These are phyloP conservation scores for Viola odorata DNA, from an alignment of 345 rosid genomes.

Conservation along the genomic window DNA sequence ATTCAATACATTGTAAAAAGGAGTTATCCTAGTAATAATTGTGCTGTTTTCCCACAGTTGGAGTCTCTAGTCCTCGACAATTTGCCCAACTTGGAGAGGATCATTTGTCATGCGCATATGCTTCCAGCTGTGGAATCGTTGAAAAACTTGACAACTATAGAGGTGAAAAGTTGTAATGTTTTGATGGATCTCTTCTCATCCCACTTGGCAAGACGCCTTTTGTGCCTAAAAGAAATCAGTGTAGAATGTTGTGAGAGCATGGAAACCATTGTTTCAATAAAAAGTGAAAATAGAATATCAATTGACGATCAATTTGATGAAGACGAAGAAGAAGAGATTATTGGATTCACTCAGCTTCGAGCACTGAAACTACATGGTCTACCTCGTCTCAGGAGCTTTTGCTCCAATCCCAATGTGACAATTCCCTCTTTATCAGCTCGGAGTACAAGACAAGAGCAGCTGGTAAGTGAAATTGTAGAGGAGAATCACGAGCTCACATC, in stretches of 20 bases:
- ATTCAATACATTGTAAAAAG: slow-evolving; percentile 5
- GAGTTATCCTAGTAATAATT: not conserved
- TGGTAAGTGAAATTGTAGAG: no score
- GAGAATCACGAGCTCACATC: no score
- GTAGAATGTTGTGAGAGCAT: slow-evolving; percentile 2
- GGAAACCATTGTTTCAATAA: slow-evolving; percentile 4
- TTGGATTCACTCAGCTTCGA: no score
- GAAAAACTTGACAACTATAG: slow-evolving; percentile 7
- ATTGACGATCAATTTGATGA: no score
- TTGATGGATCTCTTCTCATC: slow-evolving; percentile 12
- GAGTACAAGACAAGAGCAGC: no score
- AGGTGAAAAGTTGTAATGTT: slow-evolving; percentile 6
- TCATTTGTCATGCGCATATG: not conserved
- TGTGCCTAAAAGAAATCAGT: slow-evolving; percentile 6
- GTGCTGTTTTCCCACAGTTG: not conserved
- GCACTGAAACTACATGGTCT: no score
- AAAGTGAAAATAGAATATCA: no score
- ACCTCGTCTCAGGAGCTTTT: no score
- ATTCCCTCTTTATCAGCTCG: no score
- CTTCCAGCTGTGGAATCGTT: not conserved
- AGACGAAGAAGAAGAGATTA: not conserved
- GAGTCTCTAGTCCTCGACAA: slow-evolving; percentile 13
- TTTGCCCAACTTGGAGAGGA: slow-evolving; percentile 14
- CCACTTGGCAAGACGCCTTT: not conserved
- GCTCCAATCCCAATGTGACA: no score